Base-by-base conservation (phyloP, 768 basidiomycete genomes). In the Amanita exitialis region DNA sequence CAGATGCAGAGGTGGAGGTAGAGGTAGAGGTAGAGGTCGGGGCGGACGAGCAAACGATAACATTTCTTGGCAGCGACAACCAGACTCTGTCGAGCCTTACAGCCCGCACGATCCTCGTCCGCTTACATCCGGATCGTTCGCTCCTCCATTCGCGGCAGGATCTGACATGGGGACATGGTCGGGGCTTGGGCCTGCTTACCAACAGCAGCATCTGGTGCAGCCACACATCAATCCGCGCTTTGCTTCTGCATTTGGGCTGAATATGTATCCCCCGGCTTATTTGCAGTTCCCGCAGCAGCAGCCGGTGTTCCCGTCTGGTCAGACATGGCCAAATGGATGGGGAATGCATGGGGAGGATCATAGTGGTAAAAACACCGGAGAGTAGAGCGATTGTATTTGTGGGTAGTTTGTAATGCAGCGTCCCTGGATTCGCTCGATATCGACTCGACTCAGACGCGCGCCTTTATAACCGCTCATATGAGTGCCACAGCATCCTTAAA, bases 211-310 rank as follows among this genome's bases (percentile, higher is more conserved):
- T 3, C 53, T 60, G 38, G 70, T 88, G n/a, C 85, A 88, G 56
- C 88, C 88, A 5, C 88, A 90, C 59, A 90, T 90, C 53, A 90
- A 90, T 58, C 88, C 88, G 7, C 75, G 82, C 9, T 90, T 90
- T 64, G 84, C 86, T 12, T 75, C 78, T 28, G 67, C 68, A 25
- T 84, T 87, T 55, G 83, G 80, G 21, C 62, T 81, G 51, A 68
- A 72, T 44, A 54, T 75, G 53, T 65, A 59, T 51, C 60, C 60
- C 47, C 44, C 51, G 12, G 60, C 62, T 12, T 60, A 62, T 48
- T 8, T 47, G 6, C 59, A 57, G 32, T 54, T 55, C 39, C 30
- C 49, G 34, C 38, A 34, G 8, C 49, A 32, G 15, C n/a, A 16
- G 25, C 49, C 32, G 8, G 4, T 9, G 12, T 6, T 10, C 13